Percentiles rank a stretch among this genome's conserved stretches.
These are phyloP conservation scores for Termitomyces sp. DNA, from an alignment of 768 basidiomycete genomes.

Conservation along the genomic window DNA sequence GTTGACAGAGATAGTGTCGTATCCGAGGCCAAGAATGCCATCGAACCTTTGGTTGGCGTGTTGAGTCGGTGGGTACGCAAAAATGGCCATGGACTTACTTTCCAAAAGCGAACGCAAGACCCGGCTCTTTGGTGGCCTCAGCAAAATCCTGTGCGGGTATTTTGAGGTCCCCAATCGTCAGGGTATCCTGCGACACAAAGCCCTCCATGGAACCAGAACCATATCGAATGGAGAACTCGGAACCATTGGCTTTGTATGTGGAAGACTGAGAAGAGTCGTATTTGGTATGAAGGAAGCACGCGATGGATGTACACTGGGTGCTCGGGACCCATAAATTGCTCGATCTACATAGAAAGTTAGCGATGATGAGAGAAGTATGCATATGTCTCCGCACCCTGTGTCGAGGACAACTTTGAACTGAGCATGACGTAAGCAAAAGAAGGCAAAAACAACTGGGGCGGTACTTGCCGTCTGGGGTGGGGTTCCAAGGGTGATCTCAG, in stretches of 20 bases:
- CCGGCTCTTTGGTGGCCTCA: conserved; percentile 94
- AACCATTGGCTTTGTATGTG: conserved; percentile 87
- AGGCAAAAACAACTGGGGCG: not conserved
- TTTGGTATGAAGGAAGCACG: conserved; percentile 92
- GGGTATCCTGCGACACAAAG: conserved; percentile 80
- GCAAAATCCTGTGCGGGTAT: conserved; percentile 84
- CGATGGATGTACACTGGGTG: conserved; percentile 75
- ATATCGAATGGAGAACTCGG: conserved; percentile 87
- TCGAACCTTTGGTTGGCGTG: conserved; percentile 62
- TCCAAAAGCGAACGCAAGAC: conserved; percentile 95
- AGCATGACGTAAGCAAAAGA: conserved; percentile 1
- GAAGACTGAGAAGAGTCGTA: conserved; percentile 80
- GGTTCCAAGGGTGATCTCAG: conserved; percentile 78
- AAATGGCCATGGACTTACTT: conserved; percentile 50
- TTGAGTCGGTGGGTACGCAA: not conserved
- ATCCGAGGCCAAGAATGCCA: conserved; percentile 91
- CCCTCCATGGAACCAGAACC: conserved; percentile 98
- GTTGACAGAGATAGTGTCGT: conserved; percentile 95
- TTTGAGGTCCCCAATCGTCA: conserved; percentile 79
- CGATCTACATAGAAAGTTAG: conserved; percentile 44
- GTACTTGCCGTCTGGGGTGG: conserved; percentile 75
- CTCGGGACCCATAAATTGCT: conserved; percentile 96
- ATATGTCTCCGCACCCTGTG: conserved; percentile 56
- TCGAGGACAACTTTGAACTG: conserved; percentile 95
- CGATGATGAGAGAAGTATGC: not conserved